A percentile compares a stretch with the other conserved stretches of the same genome.
These are phyloP conservation scores for Ramularia endophylla DNA, from an alignment of 2,329 filamentous ascomycete genomes.

Conservation along the genomic window DNA sequence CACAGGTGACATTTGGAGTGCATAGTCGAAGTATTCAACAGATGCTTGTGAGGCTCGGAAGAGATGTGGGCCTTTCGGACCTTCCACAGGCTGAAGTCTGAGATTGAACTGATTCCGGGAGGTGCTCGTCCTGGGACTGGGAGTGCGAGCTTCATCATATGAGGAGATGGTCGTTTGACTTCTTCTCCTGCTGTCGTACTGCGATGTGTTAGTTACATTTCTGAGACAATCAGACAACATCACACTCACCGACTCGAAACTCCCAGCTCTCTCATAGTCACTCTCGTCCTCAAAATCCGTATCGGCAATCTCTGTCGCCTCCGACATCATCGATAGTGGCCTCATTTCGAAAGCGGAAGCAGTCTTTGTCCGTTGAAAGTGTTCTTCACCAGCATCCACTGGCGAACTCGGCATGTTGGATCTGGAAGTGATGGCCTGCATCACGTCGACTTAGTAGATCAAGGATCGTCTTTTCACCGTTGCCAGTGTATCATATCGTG, in stretches of 20 bases:
- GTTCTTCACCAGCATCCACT: conserved; percentile 38
- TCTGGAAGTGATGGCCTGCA: conserved; percentile 41
- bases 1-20: conserved; percentile 66
- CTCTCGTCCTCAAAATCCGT: conserved; percentile 67
- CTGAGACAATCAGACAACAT: too few species aligned
- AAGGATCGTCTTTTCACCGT: conserved; percentile 13
- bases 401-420: conserved; percentile 29
- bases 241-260: conserved; percentile 67
- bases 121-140: conserved; percentile 53
- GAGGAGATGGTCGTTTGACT: conserved; percentile 85
- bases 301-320: conserved; percentile 72
- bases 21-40: conserved; percentile 40
- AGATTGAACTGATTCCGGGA: conserved; percentile 57
- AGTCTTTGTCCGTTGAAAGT: conserved; percentile 45
- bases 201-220: too few species aligned
- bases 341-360: conserved; percentile 54
- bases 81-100: conserved; percentile 64
- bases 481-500: conserved; percentile 18
- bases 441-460: conserved; percentile 13
- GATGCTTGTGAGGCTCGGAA: conserved; percentile 68
- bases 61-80: conserved; percentile 78
- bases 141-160: conserved; percentile 76
- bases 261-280: conserved; percentile 46
- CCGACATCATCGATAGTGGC: conserved; percentile 46
- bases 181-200: conserved; percentile 52